These are phyloP conservation scores for Fistulifera pelliculosa DNA, from an alignment of 108 stramenopile genomes.

Conservation along the genomic window DNA sequence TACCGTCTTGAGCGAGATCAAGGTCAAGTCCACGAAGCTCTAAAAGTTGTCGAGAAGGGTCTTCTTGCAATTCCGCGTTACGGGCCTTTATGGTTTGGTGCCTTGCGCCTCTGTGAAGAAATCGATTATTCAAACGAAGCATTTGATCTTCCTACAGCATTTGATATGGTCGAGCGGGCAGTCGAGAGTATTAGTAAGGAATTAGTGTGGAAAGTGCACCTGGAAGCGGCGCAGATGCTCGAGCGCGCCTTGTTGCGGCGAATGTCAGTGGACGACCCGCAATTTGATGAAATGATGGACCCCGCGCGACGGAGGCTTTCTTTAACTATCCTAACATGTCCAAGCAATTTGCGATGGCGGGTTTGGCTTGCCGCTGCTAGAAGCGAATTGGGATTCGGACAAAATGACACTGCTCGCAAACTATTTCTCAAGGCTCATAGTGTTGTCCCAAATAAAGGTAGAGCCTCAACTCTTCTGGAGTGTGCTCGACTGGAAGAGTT, in stretches of 20 bases:
- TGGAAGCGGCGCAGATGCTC: slow-evolving; percentile 88
- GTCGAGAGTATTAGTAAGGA: slow-evolving; percentile 83
- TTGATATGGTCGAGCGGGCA: slow-evolving; percentile 75
- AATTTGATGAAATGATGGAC: slow-evolving; percentile 9
- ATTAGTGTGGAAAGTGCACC: slow-evolving; percentile 93
- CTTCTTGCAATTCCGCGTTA: slow-evolving; percentile 88
- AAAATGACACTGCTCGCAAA: slow-evolving; percentile 51
- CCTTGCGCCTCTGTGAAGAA: slow-evolving; percentile 83
- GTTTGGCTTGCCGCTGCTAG: slow-evolving; percentile 93
- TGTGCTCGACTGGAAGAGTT: slow-evolving; percentile 91
- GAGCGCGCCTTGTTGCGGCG: slow-evolving; percentile 71
- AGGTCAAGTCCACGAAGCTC: slow-evolving; percentile 64
- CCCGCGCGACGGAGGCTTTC: slow-evolving; percentile 55
- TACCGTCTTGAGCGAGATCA: slow-evolving; percentile 85
- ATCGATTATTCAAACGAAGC: slow-evolving; percentile 40
- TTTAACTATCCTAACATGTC: slow-evolving; percentile 80
- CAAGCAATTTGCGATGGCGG: slow-evolving; percentile 90
- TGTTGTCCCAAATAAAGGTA: slow-evolving; percentile 85
- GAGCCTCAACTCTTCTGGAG: slow-evolving; percentile 82
- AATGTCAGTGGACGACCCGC: slow-evolving; percentile 5
- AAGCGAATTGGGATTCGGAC: slow-evolving; percentile 88
- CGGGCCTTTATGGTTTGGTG: slow-evolving; percentile 96
- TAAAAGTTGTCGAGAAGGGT: slow-evolving; percentile 87
- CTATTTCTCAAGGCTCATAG: slow-evolving; percentile 85
- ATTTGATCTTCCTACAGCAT: slow-evolving; percentile 55